A percentile compares a stretch with the other conserved stretches of the same genome.
Conservation (phyloP, 257 asterid species). For the Nicotiana otophora region DNA sequence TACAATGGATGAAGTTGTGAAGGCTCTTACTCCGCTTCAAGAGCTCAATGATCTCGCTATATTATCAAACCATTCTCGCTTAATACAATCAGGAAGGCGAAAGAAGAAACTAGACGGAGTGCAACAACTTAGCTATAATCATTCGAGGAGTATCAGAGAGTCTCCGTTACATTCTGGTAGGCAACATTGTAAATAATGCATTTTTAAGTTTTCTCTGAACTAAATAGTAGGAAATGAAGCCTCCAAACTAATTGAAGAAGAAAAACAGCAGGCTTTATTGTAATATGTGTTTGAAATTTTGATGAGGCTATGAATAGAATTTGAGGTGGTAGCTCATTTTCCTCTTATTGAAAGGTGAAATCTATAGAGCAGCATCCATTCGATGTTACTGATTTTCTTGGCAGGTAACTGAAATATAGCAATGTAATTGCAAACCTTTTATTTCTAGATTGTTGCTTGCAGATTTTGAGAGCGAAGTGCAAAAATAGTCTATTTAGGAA, state of each 20-base stretch:
- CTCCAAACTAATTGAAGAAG: slow-evolving; percentile 7
- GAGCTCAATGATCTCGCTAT: slow-evolving; percentile 76
- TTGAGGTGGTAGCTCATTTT: background rate
- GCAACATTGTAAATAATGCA: slow-evolving; percentile 38
- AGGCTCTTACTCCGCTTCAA: slow-evolving; percentile 61
- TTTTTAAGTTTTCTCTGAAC: background rate
- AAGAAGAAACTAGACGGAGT: slow-evolving; percentile 52
- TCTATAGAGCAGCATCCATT: background rate
- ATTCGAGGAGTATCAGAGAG: slow-evolving; percentile 42
- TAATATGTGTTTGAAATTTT: slow-evolving; percentile 1
- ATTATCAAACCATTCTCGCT: slow-evolving; percentile 55
- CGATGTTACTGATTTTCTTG: background rate
- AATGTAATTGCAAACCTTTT: background rate
- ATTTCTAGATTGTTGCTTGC: background rate
- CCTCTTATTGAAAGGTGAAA: background rate
- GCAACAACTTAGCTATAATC: slow-evolving; percentile 39
- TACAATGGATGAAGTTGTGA: slow-evolving; percentile 79
- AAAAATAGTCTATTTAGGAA: too few relatives aligned
- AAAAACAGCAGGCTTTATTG: slow-evolving; percentile 2
- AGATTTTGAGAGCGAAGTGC: background rate
- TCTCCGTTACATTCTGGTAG: slow-evolving; percentile 44
- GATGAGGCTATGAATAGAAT: slow-evolving; percentile 10
- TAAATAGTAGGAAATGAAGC: slow-evolving; percentile 3
- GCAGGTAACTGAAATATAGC: background rate
- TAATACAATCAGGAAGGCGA: slow-evolving; percentile 48